Conservation (phyloP, 2,329 filamentous ascomycete genomes). For the Mollisia scopiformis region DNA sequence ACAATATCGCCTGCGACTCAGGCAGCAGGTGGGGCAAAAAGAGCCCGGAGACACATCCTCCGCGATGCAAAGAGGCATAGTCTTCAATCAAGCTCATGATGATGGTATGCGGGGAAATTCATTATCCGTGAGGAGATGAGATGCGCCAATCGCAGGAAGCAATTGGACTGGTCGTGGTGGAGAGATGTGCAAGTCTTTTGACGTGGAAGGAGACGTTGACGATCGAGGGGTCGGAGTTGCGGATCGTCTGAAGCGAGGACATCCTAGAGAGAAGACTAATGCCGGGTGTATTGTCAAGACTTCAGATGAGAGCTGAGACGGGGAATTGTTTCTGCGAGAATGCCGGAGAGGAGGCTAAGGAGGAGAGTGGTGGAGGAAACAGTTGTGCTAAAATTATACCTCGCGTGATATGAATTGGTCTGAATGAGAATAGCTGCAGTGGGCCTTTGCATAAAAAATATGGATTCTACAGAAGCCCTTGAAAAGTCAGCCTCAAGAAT, state of each 20-base stretch:
- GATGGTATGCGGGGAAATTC: constrained; percentile 8
- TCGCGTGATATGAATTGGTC: too few relatives aligned
- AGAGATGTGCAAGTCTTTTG: background rate
- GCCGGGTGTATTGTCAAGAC: constrained; percentile 2
- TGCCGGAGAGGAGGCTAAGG: background rate
- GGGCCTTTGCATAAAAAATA: too few relatives aligned
- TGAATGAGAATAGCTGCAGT: too few relatives aligned
- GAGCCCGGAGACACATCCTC: constrained; percentile 1
- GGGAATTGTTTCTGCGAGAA: background rate
- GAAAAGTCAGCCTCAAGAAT: too few relatives aligned
- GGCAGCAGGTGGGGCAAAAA: background rate
- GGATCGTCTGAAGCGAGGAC: constrained; percentile 2
- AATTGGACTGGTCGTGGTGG: background rate
- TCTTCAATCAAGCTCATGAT: constrained; percentile 4
- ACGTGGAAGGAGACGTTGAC: background rate
- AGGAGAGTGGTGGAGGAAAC: too few relatives aligned
- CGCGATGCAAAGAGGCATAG: background rate
- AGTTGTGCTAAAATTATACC: too few relatives aligned
- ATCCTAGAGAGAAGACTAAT: background rate
- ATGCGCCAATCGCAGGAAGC: constrained; percentile 4
- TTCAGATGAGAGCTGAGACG: background rate
- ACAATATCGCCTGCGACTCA: constrained; percentile 5
- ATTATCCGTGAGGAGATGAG: constrained; percentile 6
- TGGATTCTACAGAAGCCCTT: too few relatives aligned
- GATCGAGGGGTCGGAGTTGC: constrained; percentile 1